Evolutionary conservation across 2,329 filamentous ascomycete genomes (phyloP).

Genomic region (Botrytis cinerea): DNA sequence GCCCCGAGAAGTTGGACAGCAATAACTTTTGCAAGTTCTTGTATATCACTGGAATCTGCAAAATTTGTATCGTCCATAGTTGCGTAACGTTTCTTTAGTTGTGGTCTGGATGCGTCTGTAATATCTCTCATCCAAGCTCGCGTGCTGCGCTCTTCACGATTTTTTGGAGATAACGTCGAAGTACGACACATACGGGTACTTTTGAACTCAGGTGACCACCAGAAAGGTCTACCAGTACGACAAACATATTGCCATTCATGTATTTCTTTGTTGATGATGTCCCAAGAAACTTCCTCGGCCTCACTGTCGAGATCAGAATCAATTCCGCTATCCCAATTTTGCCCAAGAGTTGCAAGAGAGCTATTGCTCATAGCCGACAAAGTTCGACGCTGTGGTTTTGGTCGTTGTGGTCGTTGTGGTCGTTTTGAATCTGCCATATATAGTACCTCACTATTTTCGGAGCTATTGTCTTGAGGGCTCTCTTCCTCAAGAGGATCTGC

Average conservation of each 20-base stretch:
- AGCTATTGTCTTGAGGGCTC: constrained; percentile 24
- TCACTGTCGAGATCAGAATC: constrained; percentile 19
- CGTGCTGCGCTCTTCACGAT: constrained; percentile 20
- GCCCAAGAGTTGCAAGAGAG: constrained; percentile 26
- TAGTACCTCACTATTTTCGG: constrained; percentile 35
- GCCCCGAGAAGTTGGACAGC: constrained; percentile 40
- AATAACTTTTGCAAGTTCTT: constrained; percentile 39
- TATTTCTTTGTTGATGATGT: constrained; percentile 39
- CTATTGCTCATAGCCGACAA: constrained; percentile 37
- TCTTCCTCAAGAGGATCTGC: constrained; percentile 6
- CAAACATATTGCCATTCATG: constrained; percentile 41
- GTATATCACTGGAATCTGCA: constrained; percentile 26
- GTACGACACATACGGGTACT: constrained; percentile 21
- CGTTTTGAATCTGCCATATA: constrained; percentile 30
- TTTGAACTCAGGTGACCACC: constrained; percentile 40
- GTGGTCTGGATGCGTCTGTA: constrained; percentile 19
- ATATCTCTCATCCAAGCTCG: constrained; percentile 26
- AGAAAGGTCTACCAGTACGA: constrained; percentile 39
- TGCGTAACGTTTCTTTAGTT: constrained; percentile 26
- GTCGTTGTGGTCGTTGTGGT: constrained; percentile 15
- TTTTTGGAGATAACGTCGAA: constrained; percentile 26
- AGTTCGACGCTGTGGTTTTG: constrained; percentile 28
- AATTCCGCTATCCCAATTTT: constrained; percentile 23
- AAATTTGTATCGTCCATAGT: constrained; percentile 36
- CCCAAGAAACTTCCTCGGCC: constrained; percentile 33